Evolutionary conservation across 2,329 filamentous ascomycete species (phyloP).

Genomic region (Penicillium sp.): DNA sequence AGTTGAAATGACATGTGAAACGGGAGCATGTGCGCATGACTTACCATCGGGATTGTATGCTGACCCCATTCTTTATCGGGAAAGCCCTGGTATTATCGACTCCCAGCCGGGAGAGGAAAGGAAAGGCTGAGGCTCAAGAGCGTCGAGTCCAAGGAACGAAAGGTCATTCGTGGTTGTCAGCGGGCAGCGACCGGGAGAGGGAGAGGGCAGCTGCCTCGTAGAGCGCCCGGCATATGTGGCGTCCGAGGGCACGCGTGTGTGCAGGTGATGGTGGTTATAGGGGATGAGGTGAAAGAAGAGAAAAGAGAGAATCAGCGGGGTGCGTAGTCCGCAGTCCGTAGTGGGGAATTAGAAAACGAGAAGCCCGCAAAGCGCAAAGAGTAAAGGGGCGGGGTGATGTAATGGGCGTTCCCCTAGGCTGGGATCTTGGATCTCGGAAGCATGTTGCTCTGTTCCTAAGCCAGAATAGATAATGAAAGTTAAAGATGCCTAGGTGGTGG

Average conservation of each 20-base stretch:
- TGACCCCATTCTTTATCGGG: conserved; percentile 32
- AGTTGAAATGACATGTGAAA: conserved; percentile 18
- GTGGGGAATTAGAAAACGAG: conserved; percentile 4
- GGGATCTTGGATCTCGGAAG: not conserved
- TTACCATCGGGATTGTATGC: conserved; percentile 40
- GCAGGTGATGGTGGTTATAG: conserved; percentile 4
- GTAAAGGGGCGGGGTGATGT: conserved; percentile 14
- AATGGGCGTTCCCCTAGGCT: conserved; percentile 5
- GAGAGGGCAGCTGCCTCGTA: conserved; percentile 35
- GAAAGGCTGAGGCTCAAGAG: conserved; percentile 23
- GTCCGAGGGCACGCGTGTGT: conserved; percentile 23
- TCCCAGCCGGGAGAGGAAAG: conserved; percentile 7
- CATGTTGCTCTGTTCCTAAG: not conserved
- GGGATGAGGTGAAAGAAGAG: conserved; percentile 14
- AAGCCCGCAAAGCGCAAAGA: not conserved
- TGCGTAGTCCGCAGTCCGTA: not conserved
- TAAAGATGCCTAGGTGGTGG: not conserved
- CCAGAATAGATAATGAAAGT: not conserved
- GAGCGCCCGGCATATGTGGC: conserved; percentile 33
- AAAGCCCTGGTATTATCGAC: not conserved
- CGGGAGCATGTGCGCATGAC: conserved; percentile 25
- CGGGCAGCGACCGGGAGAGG: conserved; percentile 22
- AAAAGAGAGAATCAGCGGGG: conserved; percentile 1
- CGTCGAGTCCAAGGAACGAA: conserved; percentile 17
- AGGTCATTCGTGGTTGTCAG: conserved; percentile 30